These are phyloP conservation scores for Gamsiella multidivaricata DNA, from an alignment of 192 early-diverging fungal genomes.

Conservation along the genomic window DNA sequence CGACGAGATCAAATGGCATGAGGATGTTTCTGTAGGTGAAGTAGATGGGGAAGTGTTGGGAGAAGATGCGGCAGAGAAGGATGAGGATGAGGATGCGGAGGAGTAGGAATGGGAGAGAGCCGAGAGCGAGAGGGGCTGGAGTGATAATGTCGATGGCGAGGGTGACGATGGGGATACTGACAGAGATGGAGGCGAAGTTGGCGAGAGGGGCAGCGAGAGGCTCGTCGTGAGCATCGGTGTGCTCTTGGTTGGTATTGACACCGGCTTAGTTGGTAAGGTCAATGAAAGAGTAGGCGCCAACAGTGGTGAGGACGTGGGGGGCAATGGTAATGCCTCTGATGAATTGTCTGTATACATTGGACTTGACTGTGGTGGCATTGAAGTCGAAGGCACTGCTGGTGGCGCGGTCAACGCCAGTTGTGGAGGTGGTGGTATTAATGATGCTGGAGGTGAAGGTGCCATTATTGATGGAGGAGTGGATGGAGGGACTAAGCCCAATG, in stretches of 20 bases:
- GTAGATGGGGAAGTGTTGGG: conserved; percentile 37
- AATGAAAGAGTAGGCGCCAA: conserved; percentile 1
- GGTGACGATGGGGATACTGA: conserved; percentile 6
- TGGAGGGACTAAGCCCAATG: conserved; percentile 20
- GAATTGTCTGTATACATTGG: background rate
- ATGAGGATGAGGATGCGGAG: conserved; percentile 12
- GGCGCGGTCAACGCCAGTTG: background rate
- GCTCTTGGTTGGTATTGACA: background rate
- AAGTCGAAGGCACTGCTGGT: background rate
- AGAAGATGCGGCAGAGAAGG: conserved; percentile 13
- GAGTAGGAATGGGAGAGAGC: conserved; percentile 17
- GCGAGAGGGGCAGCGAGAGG: background rate
- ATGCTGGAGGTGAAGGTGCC: background rate
- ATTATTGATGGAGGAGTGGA: background rate
- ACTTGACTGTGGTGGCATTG: background rate
- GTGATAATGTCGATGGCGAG: conserved; percentile 16
- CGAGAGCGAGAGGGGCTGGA: conserved; percentile 22
- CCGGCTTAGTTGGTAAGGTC: conserved; percentile 5
- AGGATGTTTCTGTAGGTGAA: conserved; percentile 37
- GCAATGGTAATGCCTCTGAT: background rate
- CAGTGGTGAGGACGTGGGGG: background rate
- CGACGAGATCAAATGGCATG: conserved; percentile 15
- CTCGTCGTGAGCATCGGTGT: background rate
- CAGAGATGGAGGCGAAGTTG: background rate
- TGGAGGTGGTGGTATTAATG: conserved; percentile 4